These are phyloP conservation scores for Dryas drummondii DNA, from an alignment of 306 rosid genomes.

Conservation along the genomic window DNA sequence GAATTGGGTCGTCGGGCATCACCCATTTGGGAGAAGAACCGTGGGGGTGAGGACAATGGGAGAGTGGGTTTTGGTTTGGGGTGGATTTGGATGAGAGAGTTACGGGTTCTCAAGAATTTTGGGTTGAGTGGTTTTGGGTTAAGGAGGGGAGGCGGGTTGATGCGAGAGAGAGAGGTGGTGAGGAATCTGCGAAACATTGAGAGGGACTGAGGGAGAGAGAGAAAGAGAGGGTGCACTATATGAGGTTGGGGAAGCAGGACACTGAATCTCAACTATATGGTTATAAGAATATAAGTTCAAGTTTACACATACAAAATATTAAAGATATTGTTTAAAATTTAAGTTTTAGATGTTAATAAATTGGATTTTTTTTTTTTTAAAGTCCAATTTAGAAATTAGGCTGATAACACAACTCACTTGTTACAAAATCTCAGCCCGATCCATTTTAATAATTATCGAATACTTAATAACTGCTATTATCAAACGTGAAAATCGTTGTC, in stretches of 20 bases:
- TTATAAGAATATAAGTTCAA: background rate
- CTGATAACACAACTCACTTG: too few species aligned
- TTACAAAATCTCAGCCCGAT: too few species aligned
- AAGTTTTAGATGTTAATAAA: too few species aligned
- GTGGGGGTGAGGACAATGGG: conserved; percentile 18
- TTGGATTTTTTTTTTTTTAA: too few species aligned
- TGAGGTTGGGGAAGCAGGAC: conserved; percentile 13
- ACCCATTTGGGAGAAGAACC: conserved; percentile 45
- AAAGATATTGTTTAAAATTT: too few species aligned
- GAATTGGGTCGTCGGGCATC: conserved; percentile 36
- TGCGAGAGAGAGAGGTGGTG: conserved; percentile 30
- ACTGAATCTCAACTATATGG: conserved; percentile 10
- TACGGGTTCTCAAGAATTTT: conserved; percentile 4
- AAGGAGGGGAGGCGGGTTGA: conserved; percentile 22
- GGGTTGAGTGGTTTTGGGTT: conserved; percentile 13
- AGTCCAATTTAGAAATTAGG: too few species aligned
- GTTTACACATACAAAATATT: too few species aligned
- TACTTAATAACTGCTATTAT: too few species aligned
- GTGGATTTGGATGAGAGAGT: conserved; percentile 17
- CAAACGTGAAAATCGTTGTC: too few species aligned
- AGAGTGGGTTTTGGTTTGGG: background rate
- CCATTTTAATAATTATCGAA: too few species aligned
- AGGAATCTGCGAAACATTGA: conserved; percentile 54
- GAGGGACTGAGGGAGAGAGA: background rate
- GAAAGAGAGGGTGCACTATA: conserved; percentile 12